A percentile compares a stretch with the other conserved stretches of the same genome.
Evolutionary conservation across 73 alveolate genomes (phyloP).

Genomic region (Tetrahymena elliotti): DNA sequence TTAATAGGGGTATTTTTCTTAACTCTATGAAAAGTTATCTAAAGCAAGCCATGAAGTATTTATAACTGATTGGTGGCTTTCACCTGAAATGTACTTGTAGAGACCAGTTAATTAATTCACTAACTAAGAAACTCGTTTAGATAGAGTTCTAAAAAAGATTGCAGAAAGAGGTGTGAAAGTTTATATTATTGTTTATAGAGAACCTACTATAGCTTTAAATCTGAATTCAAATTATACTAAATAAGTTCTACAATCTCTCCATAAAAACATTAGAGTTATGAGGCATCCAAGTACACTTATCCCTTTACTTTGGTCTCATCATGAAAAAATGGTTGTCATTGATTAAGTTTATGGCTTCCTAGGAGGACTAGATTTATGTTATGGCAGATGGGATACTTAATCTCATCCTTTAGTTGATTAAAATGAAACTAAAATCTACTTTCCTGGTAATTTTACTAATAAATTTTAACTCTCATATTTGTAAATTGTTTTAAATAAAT

Average conservation of each 20-base stretch:
- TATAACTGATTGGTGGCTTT: constrained; percentile 97
- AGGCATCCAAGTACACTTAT: constrained; percentile 68
- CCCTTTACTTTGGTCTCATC: constrained; percentile 78
- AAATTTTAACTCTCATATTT: no score
- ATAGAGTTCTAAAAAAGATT: constrained; percentile 5
- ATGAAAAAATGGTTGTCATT: constrained; percentile 82
- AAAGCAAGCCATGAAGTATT: constrained; percentile 68
- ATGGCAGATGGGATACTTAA: constrained; percentile 83
- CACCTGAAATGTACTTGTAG: constrained; percentile 79
- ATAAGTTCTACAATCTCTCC: constrained; percentile 48
- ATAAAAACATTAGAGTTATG: constrained; percentile 72
- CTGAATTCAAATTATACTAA: constrained; percentile 56
- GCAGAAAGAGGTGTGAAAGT: constrained; percentile 81
- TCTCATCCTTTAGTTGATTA: constrained; percentile 71
- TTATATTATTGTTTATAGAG: constrained; percentile 61
- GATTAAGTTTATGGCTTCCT: constrained; percentile 76
- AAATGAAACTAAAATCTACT: constrained; percentile 28
- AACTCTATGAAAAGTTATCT: constrained; percentile 31
- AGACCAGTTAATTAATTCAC: constrained; percentile 53
- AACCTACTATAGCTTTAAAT: constrained; percentile 56
- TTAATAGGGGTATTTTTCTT: constrained; percentile 21
- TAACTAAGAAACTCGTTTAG: constrained; percentile 25
- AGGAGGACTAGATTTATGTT: constrained; percentile 89
- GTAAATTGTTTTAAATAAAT: not conserved
- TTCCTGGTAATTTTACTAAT: constrained; percentile 39